A percentile compares a stretch with the other conserved stretches of the same genome.
Conservation (phyloP, 2,329 filamentous ascomycete genomes). For the Fusarium staphyleae region DNA sequence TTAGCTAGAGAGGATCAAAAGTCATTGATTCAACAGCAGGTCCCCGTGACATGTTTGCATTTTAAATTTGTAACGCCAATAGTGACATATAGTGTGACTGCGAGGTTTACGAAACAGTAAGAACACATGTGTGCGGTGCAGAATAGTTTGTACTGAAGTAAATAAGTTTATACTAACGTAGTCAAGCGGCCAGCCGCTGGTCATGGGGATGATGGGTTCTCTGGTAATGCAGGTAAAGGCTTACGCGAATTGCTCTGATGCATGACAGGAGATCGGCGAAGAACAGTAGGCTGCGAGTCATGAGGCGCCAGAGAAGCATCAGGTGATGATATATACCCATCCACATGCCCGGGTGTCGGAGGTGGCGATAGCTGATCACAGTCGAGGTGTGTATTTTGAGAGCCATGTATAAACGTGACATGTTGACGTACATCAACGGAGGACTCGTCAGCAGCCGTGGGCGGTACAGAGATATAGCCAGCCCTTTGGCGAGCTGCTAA, state of each 20-base stretch:
- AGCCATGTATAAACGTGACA: slow-evolving; percentile 14
- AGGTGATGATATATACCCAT: slow-evolving; percentile 20
- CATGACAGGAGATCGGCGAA: slow-evolving; percentile 29
- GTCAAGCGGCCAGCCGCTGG: slow-evolving; percentile 2
- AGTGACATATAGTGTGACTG: neutral
- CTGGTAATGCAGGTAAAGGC: slow-evolving; percentile 53
- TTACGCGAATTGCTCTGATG: slow-evolving; percentile 47
- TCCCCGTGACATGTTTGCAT: neutral
- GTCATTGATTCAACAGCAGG: slow-evolving; percentile 14
- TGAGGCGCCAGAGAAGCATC: slow-evolving; percentile 16
- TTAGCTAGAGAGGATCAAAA: slow-evolving; percentile 27
- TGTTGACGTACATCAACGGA: slow-evolving; percentile 7
- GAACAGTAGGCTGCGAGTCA: slow-evolving; percentile 16
- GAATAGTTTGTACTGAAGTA: neutral
- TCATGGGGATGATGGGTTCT: slow-evolving; percentile 44
- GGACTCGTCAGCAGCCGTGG: neutral
- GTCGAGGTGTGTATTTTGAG: slow-evolving; percentile 17
- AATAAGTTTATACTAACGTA: neutral
- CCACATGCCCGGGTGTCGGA: slow-evolving; percentile 31
- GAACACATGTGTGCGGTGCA: neutral
- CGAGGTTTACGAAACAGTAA: neutral
- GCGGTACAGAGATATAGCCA: slow-evolving; percentile 13
- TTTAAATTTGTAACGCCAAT: neutral
- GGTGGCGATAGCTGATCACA: slow-evolving; percentile 42
- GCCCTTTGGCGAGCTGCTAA: slow-evolving; percentile 17